Conservation (phyloP, 2,329 filamentous ascomycete species). For the Colletotrichum magnum region DNA sequence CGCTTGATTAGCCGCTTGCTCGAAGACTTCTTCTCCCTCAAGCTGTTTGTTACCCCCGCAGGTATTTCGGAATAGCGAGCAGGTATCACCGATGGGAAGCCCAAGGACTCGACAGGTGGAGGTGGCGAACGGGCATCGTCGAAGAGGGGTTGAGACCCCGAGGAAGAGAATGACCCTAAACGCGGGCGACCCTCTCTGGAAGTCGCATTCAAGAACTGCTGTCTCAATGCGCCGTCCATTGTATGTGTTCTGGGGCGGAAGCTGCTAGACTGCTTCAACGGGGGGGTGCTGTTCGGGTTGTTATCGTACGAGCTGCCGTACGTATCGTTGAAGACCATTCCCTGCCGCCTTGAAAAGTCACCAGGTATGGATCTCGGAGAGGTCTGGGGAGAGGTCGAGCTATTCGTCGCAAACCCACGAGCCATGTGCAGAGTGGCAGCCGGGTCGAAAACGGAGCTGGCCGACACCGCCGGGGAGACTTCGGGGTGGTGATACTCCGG, state of each 20-base stretch:
- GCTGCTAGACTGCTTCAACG: constrained; percentile 48
- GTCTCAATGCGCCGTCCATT: constrained; percentile 69
- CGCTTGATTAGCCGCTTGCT: constrained; percentile 70
- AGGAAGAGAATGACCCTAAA: constrained; percentile 79
- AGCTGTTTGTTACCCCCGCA: constrained; percentile 45
- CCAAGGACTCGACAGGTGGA: constrained; percentile 58
- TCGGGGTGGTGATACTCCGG: constrained; percentile 63
- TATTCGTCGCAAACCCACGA: constrained; percentile 46
- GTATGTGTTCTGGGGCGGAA: constrained; percentile 70
- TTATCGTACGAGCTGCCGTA: constrained; percentile 66
- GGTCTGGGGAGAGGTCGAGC: constrained; percentile 57
- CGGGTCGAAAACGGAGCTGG: constrained; percentile 33
- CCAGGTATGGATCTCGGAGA: constrained; percentile 64
- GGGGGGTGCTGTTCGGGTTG: constrained; percentile 56
- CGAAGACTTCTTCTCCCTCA: constrained; percentile 63
- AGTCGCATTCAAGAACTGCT: constrained; percentile 56
- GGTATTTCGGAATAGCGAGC: constrained; percentile 38
- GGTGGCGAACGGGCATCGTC: constrained; percentile 62
- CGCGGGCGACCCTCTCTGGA: constrained; percentile 70
- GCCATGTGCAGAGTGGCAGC: constrained; percentile 41
- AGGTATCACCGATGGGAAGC: constrained; percentile 59
- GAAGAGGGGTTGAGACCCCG: constrained; percentile 66
- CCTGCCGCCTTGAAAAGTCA: constrained; percentile 65
- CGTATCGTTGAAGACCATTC: constrained; percentile 72
- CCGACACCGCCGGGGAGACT: constrained; percentile 22